These are phyloP conservation scores for Biscogniauxia marginata DNA, from an alignment of 2,329 filamentous ascomycete species.

Conservation along the genomic window DNA sequence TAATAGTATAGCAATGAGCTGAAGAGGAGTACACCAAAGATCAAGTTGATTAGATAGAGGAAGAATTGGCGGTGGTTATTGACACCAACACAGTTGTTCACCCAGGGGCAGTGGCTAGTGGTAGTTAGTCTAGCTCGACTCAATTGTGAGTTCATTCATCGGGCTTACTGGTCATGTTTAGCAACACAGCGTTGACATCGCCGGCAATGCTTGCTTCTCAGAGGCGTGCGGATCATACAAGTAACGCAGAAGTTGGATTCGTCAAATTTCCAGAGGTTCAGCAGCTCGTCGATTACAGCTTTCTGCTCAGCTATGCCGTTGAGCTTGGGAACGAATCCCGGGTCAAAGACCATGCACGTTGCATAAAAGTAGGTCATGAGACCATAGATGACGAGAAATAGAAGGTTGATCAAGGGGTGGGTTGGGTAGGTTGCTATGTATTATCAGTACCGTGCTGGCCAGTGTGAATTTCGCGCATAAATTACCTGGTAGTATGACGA, in stretches of 20 bases:
- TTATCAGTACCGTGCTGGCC: conserved; percentile 31
- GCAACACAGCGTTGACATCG: conserved; percentile 89
- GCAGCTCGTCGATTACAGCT: conserved; percentile 81
- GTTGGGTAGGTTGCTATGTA: conserved; percentile 59
- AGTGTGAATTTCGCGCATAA: not conserved
- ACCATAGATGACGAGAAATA: conserved; percentile 63
- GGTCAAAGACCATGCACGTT: conserved; percentile 82
- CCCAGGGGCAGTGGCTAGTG: conserved; percentile 89
- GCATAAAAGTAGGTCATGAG: conserved; percentile 84
- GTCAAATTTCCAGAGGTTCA: conserved; percentile 85
- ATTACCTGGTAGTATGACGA: conserved; percentile 70
- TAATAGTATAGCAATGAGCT: conserved; percentile 73
- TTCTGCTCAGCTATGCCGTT: conserved; percentile 88
- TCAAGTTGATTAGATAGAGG: conserved; percentile 78
- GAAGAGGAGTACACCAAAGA: conserved; percentile 70
- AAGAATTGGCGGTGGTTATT: conserved; percentile 98
- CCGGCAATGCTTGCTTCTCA: conserved; percentile 94
- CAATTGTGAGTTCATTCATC: not conserved
- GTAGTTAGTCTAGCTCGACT: conserved; percentile 21
- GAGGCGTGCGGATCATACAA: conserved; percentile 90
- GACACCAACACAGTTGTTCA: conserved; percentile 91
- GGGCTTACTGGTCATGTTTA: conserved; percentile 88
- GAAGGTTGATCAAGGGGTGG: conserved; percentile 74
- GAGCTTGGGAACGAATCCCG: conserved; percentile 89
- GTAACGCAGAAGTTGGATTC: conserved; percentile 90